Evolutionary conservation across 331 rosid species (phyloP), one percentile per base, ranked within the genome.

Genomic region (Pyrus hybrid): DNA sequence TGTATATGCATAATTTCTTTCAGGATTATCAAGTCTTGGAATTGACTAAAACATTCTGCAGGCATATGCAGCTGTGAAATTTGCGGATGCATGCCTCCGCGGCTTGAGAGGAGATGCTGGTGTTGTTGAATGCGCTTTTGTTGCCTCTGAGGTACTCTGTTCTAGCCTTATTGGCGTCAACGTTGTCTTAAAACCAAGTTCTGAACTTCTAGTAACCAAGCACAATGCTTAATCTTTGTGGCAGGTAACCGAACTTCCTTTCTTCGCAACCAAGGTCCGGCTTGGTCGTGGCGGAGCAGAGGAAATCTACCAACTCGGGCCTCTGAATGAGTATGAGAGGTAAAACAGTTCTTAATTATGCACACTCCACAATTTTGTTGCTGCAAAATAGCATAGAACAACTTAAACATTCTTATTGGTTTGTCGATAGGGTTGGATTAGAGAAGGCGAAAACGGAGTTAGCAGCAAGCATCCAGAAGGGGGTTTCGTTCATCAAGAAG

Each of bases 31-130:
- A 33, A 61, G 26, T n/a, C 18, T 20, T 53, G 53, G 23, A 63
- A 63, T 30, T 14, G 13, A 61, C n/a, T 5, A 26, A 30, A 11
- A 77, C 28, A 68, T 23, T 58, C 14, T 11, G 18, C 60, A 92
- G 97, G 97, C 97, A 4, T 92, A 86, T 74, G 90, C 97, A 17
- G 91, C 93, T n/a, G 93, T 89, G 61, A 90, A 92, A 78, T 92
- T 92, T 60, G 92, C 93, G 2, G 72, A 85, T 13, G 69, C 88
- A 70, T 90, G 96, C 76, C 96, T 92, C 72, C 92, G 63, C 7
- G 92, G 97, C 70, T 75, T 92, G 84, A 92, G 91, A 84, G 96
- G 97, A 72, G 93, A 90, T 82, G 96, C 90, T 14, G 90, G 84
- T 3, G 83, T 92, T 35, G 87, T 92, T 67, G 97, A 90, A 83